Evolutionary conservation across 2,329 filamentous ascomycete species (phyloP).

Genomic region (Penicillium sp.): DNA sequence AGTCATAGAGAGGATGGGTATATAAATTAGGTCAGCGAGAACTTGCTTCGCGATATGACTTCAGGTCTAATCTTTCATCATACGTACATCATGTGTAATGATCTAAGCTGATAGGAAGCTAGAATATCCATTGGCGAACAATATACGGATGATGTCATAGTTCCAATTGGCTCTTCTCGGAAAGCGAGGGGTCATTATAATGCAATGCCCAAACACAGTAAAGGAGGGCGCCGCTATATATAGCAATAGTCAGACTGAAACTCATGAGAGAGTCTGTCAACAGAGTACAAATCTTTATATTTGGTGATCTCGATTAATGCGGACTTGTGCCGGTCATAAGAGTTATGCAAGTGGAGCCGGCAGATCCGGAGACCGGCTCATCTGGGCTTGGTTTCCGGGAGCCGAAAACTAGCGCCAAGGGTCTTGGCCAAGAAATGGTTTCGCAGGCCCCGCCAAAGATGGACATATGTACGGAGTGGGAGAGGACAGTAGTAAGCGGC

Average conservation of each 20-base stretch:
- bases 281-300: background rate
- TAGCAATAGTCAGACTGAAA: background rate
- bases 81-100: background rate
- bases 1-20: background rate
- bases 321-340: background rate
- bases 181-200: background rate
- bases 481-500: background rate
- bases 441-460: too few relatives aligned
- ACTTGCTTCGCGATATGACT: background rate
- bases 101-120: background rate
- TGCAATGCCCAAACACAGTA: background rate
- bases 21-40: background rate
- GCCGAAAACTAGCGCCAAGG: background rate
- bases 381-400: background rate
- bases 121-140: background rate
- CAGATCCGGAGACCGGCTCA: background rate
- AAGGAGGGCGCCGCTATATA: background rate
- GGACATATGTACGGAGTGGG: background rate
- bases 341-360: background rate
- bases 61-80: background rate
- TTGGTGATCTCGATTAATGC: background rate
- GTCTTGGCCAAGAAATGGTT: too few relatives aligned
- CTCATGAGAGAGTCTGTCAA: background rate
- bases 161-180: background rate
- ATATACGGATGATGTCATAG: background rate